A percentile compares a stretch with the other conserved stretches of the same genome.
Conservation (phyloP, 169 alveolate species). For the Eimeria tenella region DNA sequence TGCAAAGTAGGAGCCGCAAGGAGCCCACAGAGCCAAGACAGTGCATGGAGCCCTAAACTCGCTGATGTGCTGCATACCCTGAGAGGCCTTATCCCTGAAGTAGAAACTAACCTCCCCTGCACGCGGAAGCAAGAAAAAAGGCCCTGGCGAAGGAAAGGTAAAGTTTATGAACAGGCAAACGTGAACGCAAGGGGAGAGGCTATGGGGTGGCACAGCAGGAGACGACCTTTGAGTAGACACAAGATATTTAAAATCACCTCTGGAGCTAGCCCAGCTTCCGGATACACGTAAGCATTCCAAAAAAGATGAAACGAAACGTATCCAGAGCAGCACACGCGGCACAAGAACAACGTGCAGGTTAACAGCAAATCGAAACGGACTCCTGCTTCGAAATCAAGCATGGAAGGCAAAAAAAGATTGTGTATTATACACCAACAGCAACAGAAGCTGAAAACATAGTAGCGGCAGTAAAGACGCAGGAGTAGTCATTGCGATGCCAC, state of each 20-base stretch:
- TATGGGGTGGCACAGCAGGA: not conserved
- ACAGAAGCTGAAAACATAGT: not conserved
- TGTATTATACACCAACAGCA: not conserved
- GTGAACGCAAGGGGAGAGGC: not conserved
- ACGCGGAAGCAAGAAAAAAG: not conserved
- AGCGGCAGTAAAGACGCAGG: too few relatives aligned
- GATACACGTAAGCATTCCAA: too few relatives aligned
- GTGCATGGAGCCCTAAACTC: conserved; percentile 71
- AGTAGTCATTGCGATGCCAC: too few relatives aligned
- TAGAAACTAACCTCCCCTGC: conserved; percentile 72
- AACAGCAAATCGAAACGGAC: not conserved
- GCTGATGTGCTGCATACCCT: conserved; percentile 59
- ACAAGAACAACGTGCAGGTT: not conserved
- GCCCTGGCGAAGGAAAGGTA: not conserved
- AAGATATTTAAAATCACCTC: too few relatives aligned
- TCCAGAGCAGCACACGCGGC: too few relatives aligned
- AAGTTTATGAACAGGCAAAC: not conserved
- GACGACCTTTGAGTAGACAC: not conserved
- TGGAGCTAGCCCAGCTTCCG: too few relatives aligned
- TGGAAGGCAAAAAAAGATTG: not conserved
- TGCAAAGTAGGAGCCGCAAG: conserved; percentile 65
- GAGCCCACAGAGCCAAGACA: conserved; percentile 75
- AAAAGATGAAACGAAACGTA: too few relatives aligned
- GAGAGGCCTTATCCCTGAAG: conserved; percentile 49
- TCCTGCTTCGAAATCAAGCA: too few relatives aligned